These are phyloP conservation scores for Nicotiana tabacum DNA, from an alignment of 257 asterid species.

Conservation along the genomic window DNA sequence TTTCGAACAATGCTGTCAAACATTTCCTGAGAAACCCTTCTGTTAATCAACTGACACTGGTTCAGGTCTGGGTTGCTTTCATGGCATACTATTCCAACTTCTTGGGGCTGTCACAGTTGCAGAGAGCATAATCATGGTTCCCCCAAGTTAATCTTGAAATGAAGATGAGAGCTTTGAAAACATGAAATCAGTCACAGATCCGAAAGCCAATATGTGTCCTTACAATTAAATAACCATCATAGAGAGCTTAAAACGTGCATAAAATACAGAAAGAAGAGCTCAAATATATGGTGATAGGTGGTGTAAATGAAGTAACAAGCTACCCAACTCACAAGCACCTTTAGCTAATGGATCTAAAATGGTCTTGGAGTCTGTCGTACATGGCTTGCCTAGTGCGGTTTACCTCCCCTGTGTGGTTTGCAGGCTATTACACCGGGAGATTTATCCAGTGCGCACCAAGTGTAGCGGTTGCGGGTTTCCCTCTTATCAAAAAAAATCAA, in stretches of 20 bases:
- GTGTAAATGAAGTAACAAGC: neutral
- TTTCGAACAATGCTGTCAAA: constrained; percentile 82
- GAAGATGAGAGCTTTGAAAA: neutral
- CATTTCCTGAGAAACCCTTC: constrained; percentile 76
- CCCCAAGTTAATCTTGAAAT: neutral
- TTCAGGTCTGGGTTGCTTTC: constrained; percentile 24
- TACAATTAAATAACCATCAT: neutral
- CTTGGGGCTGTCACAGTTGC: constrained; percentile 50
- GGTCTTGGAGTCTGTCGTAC: too few species aligned
- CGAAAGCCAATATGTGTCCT: neutral
- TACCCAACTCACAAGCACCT: neutral
- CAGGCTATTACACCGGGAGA: too few species aligned
- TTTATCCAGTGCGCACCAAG: too few species aligned
- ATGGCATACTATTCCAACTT: constrained; percentile 52
- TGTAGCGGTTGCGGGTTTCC: too few species aligned
- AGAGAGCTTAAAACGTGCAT: too few species aligned
- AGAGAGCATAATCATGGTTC: neutral
- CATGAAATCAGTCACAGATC: neutral
- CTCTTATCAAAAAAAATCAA: too few species aligned
- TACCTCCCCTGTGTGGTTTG: too few species aligned
- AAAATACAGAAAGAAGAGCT: too few species aligned
- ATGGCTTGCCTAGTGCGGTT: too few species aligned
- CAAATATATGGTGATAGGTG: too few species aligned
- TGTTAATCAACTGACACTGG: constrained; percentile 33
- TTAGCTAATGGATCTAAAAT: neutral